These are phyloP conservation scores for Plicaturopsis crispa DNA, from an alignment of 768 basidiomycete genomes.

Conservation along the genomic window DNA sequence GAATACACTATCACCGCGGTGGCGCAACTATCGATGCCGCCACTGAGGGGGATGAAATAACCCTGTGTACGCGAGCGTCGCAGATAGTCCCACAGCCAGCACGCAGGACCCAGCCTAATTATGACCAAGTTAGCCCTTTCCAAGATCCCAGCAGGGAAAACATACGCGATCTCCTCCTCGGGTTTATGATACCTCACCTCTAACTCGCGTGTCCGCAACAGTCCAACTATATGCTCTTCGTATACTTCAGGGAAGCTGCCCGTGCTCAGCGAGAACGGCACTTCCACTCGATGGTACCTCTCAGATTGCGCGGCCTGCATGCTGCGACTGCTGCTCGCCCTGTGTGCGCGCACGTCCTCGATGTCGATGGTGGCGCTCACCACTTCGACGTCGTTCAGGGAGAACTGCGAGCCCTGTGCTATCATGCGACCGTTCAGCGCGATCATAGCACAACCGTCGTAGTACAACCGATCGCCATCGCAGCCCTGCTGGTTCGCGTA, in stretches of 20 bases:
- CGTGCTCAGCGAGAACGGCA: constrained; percentile 69
- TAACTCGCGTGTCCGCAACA: constrained; percentile 27
- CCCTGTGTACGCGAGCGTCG: constrained; percentile 89
- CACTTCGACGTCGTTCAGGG: constrained; percentile 92
- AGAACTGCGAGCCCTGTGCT: constrained; percentile 97
- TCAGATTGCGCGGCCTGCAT: constrained; percentile 81
- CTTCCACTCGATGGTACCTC: constrained; percentile 75
- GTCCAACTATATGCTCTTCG: constrained; percentile 38
- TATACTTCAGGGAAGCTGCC: constrained; percentile 64
- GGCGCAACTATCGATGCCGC: constrained; percentile 96
- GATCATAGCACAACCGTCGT: constrained; percentile 96
- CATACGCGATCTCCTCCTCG: constrained; percentile 97
- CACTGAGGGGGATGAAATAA: constrained; percentile 92
- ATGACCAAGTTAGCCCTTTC: not conserved
- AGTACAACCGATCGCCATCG: constrained; percentile 96
- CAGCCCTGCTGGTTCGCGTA: constrained; percentile 99
- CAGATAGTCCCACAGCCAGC: constrained; percentile 99
- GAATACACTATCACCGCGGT: constrained; percentile 94
- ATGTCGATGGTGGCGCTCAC: constrained; percentile 94
- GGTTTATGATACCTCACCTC: constrained; percentile 74
- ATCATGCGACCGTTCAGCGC: constrained; percentile 89
- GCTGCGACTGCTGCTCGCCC: constrained; percentile 75
- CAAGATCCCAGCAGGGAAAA: constrained; percentile 8
- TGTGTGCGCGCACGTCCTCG: constrained; percentile 90
- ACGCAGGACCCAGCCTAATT: constrained; percentile 88